Conservation (phyloP, 352 stramenopile species). For the Peronospora belbahrii region DNA sequence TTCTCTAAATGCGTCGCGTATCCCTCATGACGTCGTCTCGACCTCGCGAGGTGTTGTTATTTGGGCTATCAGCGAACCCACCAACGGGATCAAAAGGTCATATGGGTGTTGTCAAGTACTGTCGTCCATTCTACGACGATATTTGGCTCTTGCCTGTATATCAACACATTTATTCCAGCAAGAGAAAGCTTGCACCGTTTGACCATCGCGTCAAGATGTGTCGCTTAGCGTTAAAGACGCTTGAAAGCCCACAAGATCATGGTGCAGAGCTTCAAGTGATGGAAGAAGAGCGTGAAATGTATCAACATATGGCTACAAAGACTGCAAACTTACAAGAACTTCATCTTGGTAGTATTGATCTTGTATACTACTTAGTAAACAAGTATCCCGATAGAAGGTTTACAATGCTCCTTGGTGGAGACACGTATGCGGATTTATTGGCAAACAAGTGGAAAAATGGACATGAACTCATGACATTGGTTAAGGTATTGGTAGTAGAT, state of each 20-base stretch:
- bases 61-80: constrained; percentile 82
- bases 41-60: constrained; percentile 58
- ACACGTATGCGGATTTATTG: constrained; percentile 79
- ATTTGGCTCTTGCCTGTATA: constrained; percentile 88
- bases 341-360: constrained; percentile 69
- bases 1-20: not conserved
- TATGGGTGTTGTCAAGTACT: constrained; percentile 72
- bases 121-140: constrained; percentile 60
- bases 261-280: constrained; percentile 40
- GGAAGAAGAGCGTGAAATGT: constrained; percentile 63
- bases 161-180: constrained; percentile 82
- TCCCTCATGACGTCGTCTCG: constrained; percentile 5
- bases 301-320: constrained; percentile 29
- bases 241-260: constrained; percentile 8
- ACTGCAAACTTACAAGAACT: constrained; percentile 19
- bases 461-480: constrained; percentile 56
- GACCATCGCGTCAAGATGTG: constrained; percentile 67
- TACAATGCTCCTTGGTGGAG: constrained; percentile 67
- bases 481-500: constrained; percentile 67
- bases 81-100: constrained; percentile 61
- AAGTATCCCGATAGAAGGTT: constrained; percentile 48
- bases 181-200: constrained; percentile 70
- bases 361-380: constrained; percentile 44
- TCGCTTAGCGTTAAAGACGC: constrained; percentile 39
- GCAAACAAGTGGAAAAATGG: constrained; percentile 84